phyloP scores from a whole-genome alignment of 352 stramenopile species.

The Proteromonas lacertae region DNA sequence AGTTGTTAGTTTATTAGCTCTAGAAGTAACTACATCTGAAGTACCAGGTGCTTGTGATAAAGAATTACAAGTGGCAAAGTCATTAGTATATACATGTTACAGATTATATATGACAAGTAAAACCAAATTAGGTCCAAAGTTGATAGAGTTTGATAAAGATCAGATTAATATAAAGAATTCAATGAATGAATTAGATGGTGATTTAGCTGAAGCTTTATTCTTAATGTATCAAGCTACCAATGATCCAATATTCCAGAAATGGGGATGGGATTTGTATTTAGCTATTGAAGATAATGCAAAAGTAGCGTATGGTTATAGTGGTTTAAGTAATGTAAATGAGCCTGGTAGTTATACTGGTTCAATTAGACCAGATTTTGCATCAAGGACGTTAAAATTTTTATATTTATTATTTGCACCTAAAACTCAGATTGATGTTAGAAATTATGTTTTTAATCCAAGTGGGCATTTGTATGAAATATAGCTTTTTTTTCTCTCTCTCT shows the following conservation, averaged over 20 bases:
- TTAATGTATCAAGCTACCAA: constrained; percentile 67
- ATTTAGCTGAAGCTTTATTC: constrained; percentile 76
- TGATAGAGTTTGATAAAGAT: constrained; percentile 28
- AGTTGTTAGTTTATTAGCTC: too few species aligned
- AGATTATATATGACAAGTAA: constrained; percentile 59
- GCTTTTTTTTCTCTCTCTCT: too few species aligned
- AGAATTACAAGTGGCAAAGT: constrained; percentile 36
- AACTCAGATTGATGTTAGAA: constrained; percentile 36
- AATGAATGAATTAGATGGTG: constrained; percentile 67
- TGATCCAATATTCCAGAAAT: constrained; percentile 61
- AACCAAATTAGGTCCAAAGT: constrained; percentile 66
- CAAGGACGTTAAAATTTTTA: constrained; percentile 92
- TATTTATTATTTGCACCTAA: constrained; percentile 48
- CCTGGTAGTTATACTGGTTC: constrained; percentile 32
- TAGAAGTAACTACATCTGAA: too few species aligned
- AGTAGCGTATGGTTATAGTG: constrained; percentile 42
- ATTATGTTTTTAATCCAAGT: constrained; percentile 81
- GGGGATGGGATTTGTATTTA: constrained; percentile 61
- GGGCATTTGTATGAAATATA: too few species aligned
- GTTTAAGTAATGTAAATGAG: constrained; percentile 18
- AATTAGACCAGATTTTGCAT: constrained; percentile 92
- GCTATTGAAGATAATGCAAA: constrained; percentile 57
- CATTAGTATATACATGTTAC: constrained; percentile 55
- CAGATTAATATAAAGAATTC: too few species aligned
- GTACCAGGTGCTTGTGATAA: too few species aligned